Evolutionary conservation across 2,329 filamentous ascomycete genomes (phyloP).

Genomic region (Gliomastix tumulicola): DNA sequence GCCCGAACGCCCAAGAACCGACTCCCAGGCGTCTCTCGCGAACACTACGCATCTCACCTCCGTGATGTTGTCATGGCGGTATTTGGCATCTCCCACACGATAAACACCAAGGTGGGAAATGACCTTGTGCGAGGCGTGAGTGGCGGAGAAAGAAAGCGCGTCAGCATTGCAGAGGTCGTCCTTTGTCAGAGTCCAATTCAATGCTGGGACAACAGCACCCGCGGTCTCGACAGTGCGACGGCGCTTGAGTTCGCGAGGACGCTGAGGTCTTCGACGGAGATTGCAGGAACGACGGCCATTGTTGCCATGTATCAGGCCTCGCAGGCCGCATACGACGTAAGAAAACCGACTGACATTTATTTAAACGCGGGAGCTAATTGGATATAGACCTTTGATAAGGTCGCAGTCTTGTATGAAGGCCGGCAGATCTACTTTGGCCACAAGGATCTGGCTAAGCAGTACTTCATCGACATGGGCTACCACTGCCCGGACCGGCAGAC

Average conservation of each 20-base stretch:
- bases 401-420: constrained; percentile 49
- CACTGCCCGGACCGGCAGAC: constrained; percentile 61
- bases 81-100: constrained; percentile 56
- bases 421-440: constrained; percentile 58
- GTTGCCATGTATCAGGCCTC: constrained; percentile 71
- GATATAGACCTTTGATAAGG: constrained; percentile 65
- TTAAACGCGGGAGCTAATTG: constrained; percentile 28
- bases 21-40: constrained; percentile 26
- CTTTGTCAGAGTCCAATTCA: constrained; percentile 40
- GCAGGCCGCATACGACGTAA: constrained; percentile 53
- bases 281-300: constrained; percentile 43
- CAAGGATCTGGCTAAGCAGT: constrained; percentile 49
- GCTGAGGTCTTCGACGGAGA: constrained; percentile 52
- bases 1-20: constrained; percentile 30
- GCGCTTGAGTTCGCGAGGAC: constrained; percentile 56
- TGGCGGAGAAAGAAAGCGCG: constrained; percentile 57
- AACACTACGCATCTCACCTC: constrained; percentile 50
- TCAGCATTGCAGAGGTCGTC: constrained; percentile 60
- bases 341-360: no score
- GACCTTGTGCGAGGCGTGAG: constrained; percentile 47
- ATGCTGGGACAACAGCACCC: constrained; percentile 62
- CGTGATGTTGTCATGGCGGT: constrained; percentile 54
- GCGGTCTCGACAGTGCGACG: constrained; percentile 53
- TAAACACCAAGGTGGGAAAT: constrained; percentile 54
- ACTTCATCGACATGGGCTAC: constrained; percentile 63